These are phyloP conservation scores for Erythrobasidium yunnanense DNA, from an alignment of 768 basidiomycete species.

Conservation along the genomic window DNA sequence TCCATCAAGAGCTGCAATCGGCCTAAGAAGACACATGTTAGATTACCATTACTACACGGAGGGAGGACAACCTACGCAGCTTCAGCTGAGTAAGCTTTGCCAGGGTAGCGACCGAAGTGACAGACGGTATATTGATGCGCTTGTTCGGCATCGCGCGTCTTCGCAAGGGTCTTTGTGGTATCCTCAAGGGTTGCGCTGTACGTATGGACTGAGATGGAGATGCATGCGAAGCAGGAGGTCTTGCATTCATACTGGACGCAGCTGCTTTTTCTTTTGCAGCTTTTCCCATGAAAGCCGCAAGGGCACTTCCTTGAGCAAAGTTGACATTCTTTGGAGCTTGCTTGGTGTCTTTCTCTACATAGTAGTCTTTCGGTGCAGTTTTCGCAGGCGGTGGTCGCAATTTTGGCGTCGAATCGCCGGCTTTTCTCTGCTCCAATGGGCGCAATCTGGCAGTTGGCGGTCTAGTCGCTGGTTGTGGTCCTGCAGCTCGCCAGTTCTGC, in stretches of 20 bases:
- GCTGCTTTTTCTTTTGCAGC: neutral
- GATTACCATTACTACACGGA: neutral
- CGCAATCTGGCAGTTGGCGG: too few species aligned
- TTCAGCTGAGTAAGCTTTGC: slow-evolving; percentile 14
- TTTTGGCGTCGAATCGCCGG: too few species aligned
- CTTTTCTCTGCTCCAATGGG: too few species aligned
- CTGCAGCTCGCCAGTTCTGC: too few species aligned
- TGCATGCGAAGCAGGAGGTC: neutral
- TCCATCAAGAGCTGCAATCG: slow-evolving; percentile 58
- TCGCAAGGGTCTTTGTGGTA: neutral
- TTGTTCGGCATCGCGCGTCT: neutral
- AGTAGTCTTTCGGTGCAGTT: neutral
- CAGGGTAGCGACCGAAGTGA: slow-evolving; percentile 23
- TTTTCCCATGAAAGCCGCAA: slow-evolving; percentile 10
- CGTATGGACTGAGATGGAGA: too few species aligned
- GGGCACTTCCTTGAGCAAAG: slow-evolving; percentile 13
- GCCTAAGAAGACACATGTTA: slow-evolving; percentile 44
- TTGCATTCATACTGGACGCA: neutral
- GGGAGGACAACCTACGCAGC: neutral
- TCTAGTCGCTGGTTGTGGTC: too few species aligned
- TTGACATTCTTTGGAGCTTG: slow-evolving; percentile 16
- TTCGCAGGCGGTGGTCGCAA: neutral
- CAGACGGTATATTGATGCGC: slow-evolving; percentile 11
- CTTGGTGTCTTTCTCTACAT: neutral
- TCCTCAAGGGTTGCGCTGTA: neutral